A percentile compares a stretch with the other conserved stretches of the same genome.
These are phyloP conservation scores for Amanita exitialis DNA, from an alignment of 768 basidiomycete species.

Conservation along the genomic window DNA sequence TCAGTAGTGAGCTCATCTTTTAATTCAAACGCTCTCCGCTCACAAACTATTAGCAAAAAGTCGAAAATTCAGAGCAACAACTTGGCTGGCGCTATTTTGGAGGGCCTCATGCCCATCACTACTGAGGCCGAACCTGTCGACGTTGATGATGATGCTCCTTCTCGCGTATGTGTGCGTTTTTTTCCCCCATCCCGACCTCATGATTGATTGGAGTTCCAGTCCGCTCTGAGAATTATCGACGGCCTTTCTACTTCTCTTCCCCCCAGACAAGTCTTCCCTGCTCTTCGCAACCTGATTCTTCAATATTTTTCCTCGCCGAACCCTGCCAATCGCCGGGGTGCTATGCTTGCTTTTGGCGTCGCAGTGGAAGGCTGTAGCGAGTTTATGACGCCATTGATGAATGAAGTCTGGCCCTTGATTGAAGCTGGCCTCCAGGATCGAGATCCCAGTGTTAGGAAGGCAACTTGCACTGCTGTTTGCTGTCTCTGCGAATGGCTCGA, in stretches of 20 bases:
- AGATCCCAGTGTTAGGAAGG: conserved; percentile 84
- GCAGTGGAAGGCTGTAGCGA: conserved; percentile 97
- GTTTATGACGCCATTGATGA: conserved; percentile 91
- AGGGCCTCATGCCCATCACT: conserved; percentile 88
- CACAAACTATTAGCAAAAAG: conserved; percentile 65
- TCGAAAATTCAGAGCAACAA: conserved; percentile 83
- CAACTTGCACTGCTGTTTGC: conserved; percentile 91
- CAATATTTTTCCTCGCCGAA: conserved; percentile 80
- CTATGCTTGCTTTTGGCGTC: conserved; percentile 92
- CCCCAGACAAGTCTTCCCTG: conserved; percentile 92
- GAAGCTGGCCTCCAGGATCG: conserved; percentile 79
- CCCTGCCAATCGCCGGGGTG: conserved; percentile 75
- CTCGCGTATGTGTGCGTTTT: conserved; percentile 47
- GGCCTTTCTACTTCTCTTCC: conserved; percentile 87
- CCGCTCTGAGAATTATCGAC: conserved; percentile 92
- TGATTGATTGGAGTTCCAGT: conserved; percentile 28
- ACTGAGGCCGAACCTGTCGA: conserved; percentile 93
- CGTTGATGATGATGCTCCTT: conserved; percentile 86
- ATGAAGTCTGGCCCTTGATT: conserved; percentile 88
- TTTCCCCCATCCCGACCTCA: background rate
- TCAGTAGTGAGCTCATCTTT: conserved; percentile 56
- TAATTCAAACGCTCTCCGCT: background rate
- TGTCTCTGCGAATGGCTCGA: conserved; percentile 97
- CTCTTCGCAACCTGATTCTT: conserved; percentile 72
- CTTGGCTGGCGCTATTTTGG: conserved; percentile 77